These are phyloP conservation scores for Coleophoma cylindrospora DNA, from an alignment of 2,329 filamentous ascomycete genomes.

Conservation along the genomic window DNA sequence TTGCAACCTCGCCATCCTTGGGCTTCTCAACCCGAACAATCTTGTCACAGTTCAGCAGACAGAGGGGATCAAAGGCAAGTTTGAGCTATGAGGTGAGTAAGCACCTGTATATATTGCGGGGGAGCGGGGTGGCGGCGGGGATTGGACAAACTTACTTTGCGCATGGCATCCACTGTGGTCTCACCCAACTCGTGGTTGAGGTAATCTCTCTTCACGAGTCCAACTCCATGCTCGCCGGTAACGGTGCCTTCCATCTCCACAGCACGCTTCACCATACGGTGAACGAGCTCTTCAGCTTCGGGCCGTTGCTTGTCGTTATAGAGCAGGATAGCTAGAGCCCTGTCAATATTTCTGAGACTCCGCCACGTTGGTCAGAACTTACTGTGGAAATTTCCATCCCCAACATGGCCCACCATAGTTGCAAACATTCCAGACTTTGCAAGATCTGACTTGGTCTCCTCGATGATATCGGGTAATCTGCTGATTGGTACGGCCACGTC, in stretches of 20 bases:
- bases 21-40: constrained; percentile 57
- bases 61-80: constrained; percentile 72
- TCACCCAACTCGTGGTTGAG: constrained; percentile 72
- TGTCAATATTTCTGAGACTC: too few relatives aligned
- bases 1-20: constrained; percentile 38
- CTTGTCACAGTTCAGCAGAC: constrained; percentile 62
- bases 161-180: constrained; percentile 74
- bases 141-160: constrained; percentile 50
- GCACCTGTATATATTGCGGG: neutral
- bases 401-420: constrained; percentile 66
- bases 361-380: constrained; percentile 11
- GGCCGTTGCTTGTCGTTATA: constrained; percentile 63
- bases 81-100: constrained; percentile 53
- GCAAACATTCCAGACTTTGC: constrained; percentile 50
- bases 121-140: neutral
- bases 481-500: constrained; percentile 83
- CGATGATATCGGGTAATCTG: constrained; percentile 67
- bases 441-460: constrained; percentile 65
- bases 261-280: constrained; percentile 80
- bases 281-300: constrained; percentile 66
- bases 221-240: constrained; percentile 80
- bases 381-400: constrained; percentile 74
- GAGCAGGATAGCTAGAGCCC: constrained; percentile 40
- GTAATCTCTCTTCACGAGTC: constrained; percentile 80
- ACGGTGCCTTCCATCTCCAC: constrained; percentile 83